Percentiles rank a stretch among this genome's conserved stretches.
Conservation (phyloP, 2,329 filamentous ascomycete genomes). For the Microdochium nivale region DNA sequence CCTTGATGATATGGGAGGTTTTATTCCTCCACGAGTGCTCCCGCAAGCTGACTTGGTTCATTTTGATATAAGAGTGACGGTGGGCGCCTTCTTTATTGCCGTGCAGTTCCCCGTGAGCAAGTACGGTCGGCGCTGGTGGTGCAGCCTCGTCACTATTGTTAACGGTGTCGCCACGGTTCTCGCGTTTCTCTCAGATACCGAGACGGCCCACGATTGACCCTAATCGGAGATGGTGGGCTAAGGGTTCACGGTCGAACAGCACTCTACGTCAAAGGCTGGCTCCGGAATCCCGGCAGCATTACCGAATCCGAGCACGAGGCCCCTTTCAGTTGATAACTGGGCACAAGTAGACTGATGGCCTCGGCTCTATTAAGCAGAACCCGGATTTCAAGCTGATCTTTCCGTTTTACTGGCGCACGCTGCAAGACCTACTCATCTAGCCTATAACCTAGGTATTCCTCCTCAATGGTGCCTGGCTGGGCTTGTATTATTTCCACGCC, state of each 20-base stretch:
- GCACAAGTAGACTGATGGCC: too few species aligned
- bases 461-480: constrained; percentile 14
- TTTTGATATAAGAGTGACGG: constrained; percentile 8
- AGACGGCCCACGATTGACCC: constrained; percentile 9
- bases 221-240: too few species aligned
- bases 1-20: constrained; percentile 13
- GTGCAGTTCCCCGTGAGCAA: constrained; percentile 9
- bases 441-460: constrained; percentile 12
- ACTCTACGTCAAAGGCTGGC: too few species aligned
- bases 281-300: too few species aligned
- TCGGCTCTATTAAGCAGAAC: too few species aligned
- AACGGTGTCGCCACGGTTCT: constrained; percentile 6
- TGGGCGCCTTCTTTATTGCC: constrained; percentile 10
- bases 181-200: constrained; percentile 8
- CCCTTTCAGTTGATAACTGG: too few species aligned
- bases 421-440: constrained; percentile 7
- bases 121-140: constrained; percentile 11
- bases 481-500: constrained; percentile 13
- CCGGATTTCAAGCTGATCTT: constrained; percentile 12
- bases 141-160: constrained; percentile 9
- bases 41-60: constrained; percentile 9
- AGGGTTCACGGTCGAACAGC: too few species aligned
- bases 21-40: constrained; percentile 12
- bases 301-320: too few species aligned
- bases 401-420: constrained; percentile 9